These are phyloP conservation scores for Fusarium dimerum DNA, from an alignment of 2,329 filamentous ascomycete species.

Conservation along the genomic window DNA sequence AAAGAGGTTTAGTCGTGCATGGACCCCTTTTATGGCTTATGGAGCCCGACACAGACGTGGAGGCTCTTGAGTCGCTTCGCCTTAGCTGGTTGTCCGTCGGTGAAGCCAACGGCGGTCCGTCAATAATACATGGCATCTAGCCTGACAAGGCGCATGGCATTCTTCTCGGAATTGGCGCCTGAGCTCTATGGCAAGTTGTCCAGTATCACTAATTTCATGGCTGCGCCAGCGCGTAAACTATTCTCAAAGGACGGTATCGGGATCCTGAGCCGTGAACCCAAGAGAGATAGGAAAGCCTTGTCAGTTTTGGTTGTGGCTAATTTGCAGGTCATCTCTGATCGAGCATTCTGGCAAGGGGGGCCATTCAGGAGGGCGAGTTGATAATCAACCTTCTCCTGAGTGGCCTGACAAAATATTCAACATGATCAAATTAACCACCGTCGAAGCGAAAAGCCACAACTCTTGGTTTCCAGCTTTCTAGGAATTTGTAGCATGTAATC, in stretches of 20 bases:
- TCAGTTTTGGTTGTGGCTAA: constrained; percentile 6
- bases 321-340: constrained; percentile 11
- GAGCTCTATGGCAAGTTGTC: too few species aligned
- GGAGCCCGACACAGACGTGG: background rate
- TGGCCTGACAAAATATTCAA: constrained; percentile 9
- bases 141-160: too few species aligned
- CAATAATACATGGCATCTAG: background rate
- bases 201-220: background rate
- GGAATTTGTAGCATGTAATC: constrained; percentile 6
- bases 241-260: background rate
- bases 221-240: background rate
- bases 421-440: constrained; percentile 1
- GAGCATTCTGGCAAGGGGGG: background rate
- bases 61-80: background rate
- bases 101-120: constrained; percentile 6
- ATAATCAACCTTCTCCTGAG: constrained; percentile 5
- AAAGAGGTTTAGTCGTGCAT: background rate
- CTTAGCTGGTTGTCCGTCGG: constrained; percentile 1
- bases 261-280: constrained; percentile 2
- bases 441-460: background rate
- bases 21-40: constrained; percentile 6
- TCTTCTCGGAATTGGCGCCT: background rate
- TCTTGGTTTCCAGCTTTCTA: constrained; percentile 1
- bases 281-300: constrained; percentile 1
- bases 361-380: background rate